phyloP scores from a whole-genome alignment of 208 protist species.

The Trypanosoma conorhini region DNA sequence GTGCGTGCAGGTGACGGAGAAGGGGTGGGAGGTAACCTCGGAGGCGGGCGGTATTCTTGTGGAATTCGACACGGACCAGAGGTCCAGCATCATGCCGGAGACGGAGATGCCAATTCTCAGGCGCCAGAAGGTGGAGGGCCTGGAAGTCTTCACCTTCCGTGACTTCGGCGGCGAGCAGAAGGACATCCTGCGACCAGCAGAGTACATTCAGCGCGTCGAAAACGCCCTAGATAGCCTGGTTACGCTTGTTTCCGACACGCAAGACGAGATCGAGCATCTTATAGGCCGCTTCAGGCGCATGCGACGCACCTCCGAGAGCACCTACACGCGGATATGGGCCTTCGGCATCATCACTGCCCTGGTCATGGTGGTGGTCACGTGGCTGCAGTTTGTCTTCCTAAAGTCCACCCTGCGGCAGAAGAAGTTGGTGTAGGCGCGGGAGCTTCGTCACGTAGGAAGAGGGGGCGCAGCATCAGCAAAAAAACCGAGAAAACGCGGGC shows the following conservation, averaged over 20 bases:
- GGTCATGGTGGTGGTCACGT: constrained; percentile 42
- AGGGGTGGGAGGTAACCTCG: constrained; percentile 2
- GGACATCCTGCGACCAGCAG: constrained; percentile 48
- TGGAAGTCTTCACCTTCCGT: constrained; percentile 69
- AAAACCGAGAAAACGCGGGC: neutral
- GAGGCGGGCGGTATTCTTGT: constrained; percentile 16
- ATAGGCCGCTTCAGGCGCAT: constrained; percentile 37
- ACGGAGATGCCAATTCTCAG: constrained; percentile 18
- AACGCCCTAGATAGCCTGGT: constrained; percentile 23
- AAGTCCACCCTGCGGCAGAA: constrained; percentile 66
- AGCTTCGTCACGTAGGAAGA: neutral
- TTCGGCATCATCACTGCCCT: constrained; percentile 49
- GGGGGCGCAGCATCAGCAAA: neutral
- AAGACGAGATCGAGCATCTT: constrained; percentile 26
- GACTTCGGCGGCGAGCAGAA: constrained; percentile 65
- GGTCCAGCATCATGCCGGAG: neutral
- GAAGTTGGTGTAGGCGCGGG: constrained; percentile 41
- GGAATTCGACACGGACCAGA: constrained; percentile 32
- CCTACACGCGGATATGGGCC: constrained; percentile 75
- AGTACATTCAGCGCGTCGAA: constrained; percentile 54
- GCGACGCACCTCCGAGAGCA: constrained; percentile 73
- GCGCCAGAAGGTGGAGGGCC: constrained; percentile 45
- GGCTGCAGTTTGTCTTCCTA: constrained; percentile 68
- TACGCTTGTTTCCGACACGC: constrained; percentile 12
- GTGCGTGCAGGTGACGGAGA: constrained; percentile 24